Evolutionary conservation across 164 flowering plant species (phyloP).

Genomic region (Macadamia tetraphylla): DNA sequence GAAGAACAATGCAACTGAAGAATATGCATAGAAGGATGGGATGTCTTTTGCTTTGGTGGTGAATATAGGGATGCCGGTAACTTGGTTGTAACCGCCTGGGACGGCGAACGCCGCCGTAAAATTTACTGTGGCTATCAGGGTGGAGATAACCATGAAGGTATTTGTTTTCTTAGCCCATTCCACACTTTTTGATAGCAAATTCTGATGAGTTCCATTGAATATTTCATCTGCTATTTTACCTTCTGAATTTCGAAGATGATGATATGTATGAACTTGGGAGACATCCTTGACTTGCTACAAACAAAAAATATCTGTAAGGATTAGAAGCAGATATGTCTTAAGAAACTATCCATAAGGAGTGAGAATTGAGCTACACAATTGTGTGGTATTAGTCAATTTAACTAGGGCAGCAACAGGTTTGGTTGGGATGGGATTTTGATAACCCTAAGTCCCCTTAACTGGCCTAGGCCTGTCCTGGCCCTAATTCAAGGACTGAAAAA

Average conservation of each 20-base stretch:
- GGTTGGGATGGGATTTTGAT: too few relatives aligned
- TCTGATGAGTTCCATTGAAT: not conserved
- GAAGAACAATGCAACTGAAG: not conserved
- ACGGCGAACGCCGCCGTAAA: not conserved
- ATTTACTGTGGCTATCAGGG: not conserved
- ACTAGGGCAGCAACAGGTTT: too few relatives aligned
- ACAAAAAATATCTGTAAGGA: not conserved
- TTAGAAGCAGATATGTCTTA: too few relatives aligned
- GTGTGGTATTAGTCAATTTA: too few relatives aligned
- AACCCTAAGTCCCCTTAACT: too few relatives aligned
- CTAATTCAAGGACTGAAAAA: too few relatives aligned
- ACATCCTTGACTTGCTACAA: not conserved
- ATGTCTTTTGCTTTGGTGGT: not conserved
- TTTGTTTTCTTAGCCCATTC: not conserved
- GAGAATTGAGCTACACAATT: too few relatives aligned
- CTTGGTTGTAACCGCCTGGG: not conserved
- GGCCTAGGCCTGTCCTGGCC: too few relatives aligned
- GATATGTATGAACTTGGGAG: not conserved
- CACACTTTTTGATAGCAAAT: not conserved
- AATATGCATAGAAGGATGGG: not conserved
- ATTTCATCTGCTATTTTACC: not conserved
- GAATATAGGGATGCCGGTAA: not conserved
- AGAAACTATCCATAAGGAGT: too few relatives aligned
- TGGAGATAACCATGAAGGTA: not conserved
- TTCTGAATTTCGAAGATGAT: not conserved